Conservation (phyloP, 768 basidiomycete species). For the Phlebiopsis flavidoalba region DNA sequence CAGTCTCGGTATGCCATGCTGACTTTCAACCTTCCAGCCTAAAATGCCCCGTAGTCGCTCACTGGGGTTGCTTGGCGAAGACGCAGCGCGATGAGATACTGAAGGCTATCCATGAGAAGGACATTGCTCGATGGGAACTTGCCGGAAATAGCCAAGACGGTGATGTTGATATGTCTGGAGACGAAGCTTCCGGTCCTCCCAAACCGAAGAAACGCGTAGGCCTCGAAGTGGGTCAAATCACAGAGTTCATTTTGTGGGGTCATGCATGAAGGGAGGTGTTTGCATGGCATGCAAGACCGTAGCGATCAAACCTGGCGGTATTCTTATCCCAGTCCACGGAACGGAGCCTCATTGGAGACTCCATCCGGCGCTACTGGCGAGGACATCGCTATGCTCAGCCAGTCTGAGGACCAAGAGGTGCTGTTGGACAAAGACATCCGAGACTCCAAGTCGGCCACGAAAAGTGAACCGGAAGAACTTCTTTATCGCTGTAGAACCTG, state of each 20-base stretch:
- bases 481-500: constrained; percentile 83
- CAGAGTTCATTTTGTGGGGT: constrained; percentile 75
- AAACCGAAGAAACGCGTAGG: constrained; percentile 40
- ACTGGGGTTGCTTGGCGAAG: constrained; percentile 69
- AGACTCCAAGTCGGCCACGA: neutral
- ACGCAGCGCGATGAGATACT: constrained; percentile 70
- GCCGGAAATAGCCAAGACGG: constrained; percentile 8
- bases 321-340: neutral
- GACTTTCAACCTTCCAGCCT: constrained; percentile 37
- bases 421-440: neutral
- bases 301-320: constrained; percentile 44
- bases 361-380: neutral
- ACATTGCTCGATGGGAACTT: constrained; percentile 34
- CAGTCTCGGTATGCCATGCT: too few relatives aligned
- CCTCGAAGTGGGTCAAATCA: constrained; percentile 52
- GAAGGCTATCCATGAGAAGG: constrained; percentile 54
- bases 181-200: constrained; percentile 2
- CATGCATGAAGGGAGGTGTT: constrained; percentile 70
- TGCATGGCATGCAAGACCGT: constrained; percentile 71
- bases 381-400: constrained; percentile 35
- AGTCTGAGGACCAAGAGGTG: neutral
- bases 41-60: constrained; percentile 70
- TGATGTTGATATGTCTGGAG: neutral
- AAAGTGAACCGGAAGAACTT: constrained; percentile 34
- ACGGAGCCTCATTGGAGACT: constrained; percentile 4